Conservation (phyloP, 2,329 filamentous ascomycete genomes). For the Xylaria sp. region DNA sequence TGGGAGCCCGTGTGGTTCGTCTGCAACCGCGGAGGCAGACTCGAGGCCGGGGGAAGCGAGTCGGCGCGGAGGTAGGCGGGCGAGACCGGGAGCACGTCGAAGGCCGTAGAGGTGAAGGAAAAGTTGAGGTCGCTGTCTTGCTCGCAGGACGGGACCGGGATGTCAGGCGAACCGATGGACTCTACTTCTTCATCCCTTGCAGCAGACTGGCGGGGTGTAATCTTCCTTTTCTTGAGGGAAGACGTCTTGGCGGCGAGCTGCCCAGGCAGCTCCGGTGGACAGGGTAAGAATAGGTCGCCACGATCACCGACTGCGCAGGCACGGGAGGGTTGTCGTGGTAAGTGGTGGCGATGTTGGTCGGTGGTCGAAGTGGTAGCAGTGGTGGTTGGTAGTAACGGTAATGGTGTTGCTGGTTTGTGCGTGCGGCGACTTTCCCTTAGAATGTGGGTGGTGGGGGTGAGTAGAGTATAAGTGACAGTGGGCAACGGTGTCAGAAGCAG, state of each 20-base stretch:
- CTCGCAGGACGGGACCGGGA: constrained; percentile 65
- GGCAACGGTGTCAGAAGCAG: constrained; percentile 14
- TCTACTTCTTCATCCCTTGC: constrained; percentile 53
- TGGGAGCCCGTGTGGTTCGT: constrained; percentile 55
- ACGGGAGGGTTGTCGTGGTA: constrained; percentile 5
- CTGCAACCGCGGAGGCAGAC: constrained; percentile 65
- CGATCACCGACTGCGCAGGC: constrained; percentile 26
- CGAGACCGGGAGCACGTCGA: constrained; percentile 54
- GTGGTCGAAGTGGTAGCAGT: neutral
- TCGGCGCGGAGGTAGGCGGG: constrained; percentile 47
- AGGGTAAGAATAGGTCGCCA: constrained; percentile 27
- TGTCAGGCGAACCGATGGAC: constrained; percentile 54
- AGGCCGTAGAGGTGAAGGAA: constrained; percentile 60
- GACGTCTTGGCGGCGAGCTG: constrained; percentile 78
- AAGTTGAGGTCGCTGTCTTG: constrained; percentile 59
- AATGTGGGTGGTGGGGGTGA: constrained; percentile 2
- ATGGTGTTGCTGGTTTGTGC: constrained; percentile 5
- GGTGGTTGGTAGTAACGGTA: neutral
- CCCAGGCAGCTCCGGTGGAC: constrained; percentile 65
- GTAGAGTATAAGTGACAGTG: neutral
- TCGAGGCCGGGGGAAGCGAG: constrained; percentile 58
- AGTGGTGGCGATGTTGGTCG: neutral
- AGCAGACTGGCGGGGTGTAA: constrained; percentile 61
- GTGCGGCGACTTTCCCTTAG: neutral
- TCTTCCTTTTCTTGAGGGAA: constrained; percentile 79